phyloP scores from a whole-genome alignment of 2,329 filamentous ascomycete species.

The Xenoacremonium recifei region DNA sequence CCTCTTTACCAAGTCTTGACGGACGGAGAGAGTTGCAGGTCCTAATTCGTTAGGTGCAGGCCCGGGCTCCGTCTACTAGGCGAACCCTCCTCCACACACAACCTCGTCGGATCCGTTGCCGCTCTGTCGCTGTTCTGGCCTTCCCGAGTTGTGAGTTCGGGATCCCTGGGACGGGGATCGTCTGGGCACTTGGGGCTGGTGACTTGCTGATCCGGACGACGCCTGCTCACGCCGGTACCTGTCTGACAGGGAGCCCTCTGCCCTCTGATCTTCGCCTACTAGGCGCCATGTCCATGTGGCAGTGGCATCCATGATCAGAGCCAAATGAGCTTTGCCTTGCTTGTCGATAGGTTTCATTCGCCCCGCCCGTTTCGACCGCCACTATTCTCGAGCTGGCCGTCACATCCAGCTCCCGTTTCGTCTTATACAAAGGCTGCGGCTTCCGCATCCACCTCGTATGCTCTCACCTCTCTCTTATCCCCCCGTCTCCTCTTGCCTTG shows the following conservation, averaged over 20 bases:
- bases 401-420: conserved; percentile 41
- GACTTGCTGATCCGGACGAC: not conserved
- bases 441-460: conserved; percentile 24
- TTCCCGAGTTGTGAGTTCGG: not conserved
- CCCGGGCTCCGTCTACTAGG: not conserved
- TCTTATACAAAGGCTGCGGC: conserved; percentile 23
- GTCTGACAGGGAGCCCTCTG: conserved; percentile 1
- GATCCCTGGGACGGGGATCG: not conserved
- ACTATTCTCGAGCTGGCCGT: conserved; percentile 44
- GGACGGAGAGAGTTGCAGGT: too few species aligned
- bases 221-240: not conserved
- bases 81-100: not conserved
- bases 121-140: not conserved
- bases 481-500: conserved; percentile 2
- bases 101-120: not conserved
- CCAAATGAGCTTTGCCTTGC: conserved; percentile 46
- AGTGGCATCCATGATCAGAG: conserved; percentile 35
- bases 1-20: too few species aligned
- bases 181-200: too few species aligned
- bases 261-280: not conserved
- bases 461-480: conserved; percentile 2
- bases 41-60: not conserved
- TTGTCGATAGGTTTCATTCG: conserved; percentile 41
- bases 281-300: conserved; percentile 25
- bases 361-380: conserved; percentile 39